Conservation (phyloP, 163 green algal species). For the Volvox carteri region DNA sequence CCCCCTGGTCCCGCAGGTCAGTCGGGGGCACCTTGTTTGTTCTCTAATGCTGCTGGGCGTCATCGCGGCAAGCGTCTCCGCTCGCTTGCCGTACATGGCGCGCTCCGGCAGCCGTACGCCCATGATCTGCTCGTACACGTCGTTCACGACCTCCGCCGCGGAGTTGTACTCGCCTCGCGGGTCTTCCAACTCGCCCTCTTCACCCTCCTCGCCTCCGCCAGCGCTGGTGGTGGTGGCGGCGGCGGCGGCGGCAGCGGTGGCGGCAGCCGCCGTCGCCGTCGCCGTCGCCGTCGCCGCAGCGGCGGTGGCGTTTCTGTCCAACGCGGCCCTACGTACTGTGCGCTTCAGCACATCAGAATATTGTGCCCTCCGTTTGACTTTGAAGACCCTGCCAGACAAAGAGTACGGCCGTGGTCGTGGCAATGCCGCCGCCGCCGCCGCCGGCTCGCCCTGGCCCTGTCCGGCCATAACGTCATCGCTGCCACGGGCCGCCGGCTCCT, state of each 20-base stretch:
- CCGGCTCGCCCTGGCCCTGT: background rate
- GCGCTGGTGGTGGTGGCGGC: too few species aligned
- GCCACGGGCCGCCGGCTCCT: background rate
- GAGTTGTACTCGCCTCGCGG: slow-evolving; percentile 46
- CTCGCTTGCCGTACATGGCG: slow-evolving; percentile 51
- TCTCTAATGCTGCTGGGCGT: background rate
- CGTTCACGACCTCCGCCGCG: slow-evolving; percentile 42
- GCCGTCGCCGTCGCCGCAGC: background rate
- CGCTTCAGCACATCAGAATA: slow-evolving; percentile 42
- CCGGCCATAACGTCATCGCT: background rate
- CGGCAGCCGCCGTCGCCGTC: background rate
- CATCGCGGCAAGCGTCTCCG: slow-evolving; percentile 43
- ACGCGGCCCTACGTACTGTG: slow-evolving; percentile 1
- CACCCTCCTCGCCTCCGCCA: too few species aligned
- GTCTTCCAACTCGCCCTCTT: slow-evolving; percentile 20
- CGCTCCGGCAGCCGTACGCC: slow-evolving; percentile 41
- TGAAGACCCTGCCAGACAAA: background rate
- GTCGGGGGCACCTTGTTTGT: slow-evolving; percentile 8
- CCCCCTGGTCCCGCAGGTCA: too few species aligned
- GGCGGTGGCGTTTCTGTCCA: background rate
- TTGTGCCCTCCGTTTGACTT: background rate
- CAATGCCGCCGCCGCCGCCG: background rate
- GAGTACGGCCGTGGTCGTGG: background rate
- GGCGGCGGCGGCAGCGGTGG: too few species aligned
- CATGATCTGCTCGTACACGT: slow-evolving; percentile 51